Percentiles rank a stretch among this genome's conserved stretches.
phyloP scores from a whole-genome alignment of 805 yeast species.

The Danielia reshetovae region DNA sequence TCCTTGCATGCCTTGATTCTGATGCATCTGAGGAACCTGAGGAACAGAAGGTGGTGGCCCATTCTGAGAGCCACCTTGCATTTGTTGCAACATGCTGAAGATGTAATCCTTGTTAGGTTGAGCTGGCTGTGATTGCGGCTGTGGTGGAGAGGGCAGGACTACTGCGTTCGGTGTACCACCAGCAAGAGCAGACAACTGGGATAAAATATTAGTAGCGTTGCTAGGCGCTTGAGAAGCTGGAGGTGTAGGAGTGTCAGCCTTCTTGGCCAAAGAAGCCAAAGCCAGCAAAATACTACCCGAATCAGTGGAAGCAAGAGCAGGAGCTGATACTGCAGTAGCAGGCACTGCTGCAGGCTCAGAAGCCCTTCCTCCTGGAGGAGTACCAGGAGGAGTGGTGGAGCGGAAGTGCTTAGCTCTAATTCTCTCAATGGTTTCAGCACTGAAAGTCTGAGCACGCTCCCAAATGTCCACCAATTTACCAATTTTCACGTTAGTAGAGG shows the following conservation, averaged over 20 bases:
- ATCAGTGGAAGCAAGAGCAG: slow-evolving; percentile 32
- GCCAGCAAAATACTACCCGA: slow-evolving; percentile 69
- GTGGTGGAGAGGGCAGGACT: slow-evolving; percentile 11
- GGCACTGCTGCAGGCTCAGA: slow-evolving; percentile 5
- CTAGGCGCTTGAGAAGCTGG: slow-evolving; percentile 25
- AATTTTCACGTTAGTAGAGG: slow-evolving; percentile 66
- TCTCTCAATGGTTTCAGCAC: slow-evolving; percentile 47
- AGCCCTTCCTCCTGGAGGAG: slow-evolving; percentile 40
- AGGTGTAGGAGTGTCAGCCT: slow-evolving; percentile 29
- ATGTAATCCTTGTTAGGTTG: slow-evolving; percentile 34
- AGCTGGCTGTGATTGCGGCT: slow-evolving; percentile 5
- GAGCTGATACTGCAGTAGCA: slow-evolving; percentile 12
- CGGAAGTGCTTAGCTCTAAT: slow-evolving; percentile 58
- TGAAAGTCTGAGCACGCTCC: slow-evolving; percentile 81
- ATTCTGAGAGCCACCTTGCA: slow-evolving; percentile 25
- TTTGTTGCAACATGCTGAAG: slow-evolving; percentile 52
- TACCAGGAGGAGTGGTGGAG: slow-evolving; percentile 67
- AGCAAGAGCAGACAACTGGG: slow-evolving; percentile 41
- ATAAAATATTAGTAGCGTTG: slow-evolving; percentile 37
- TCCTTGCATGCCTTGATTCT: no score
- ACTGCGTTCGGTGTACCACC: slow-evolving; percentile 8
- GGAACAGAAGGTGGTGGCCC: slow-evolving; percentile 3
- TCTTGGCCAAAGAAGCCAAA: slow-evolving; percentile 57
- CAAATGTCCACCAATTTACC: slow-evolving; percentile 86
- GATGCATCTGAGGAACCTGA: slow-evolving; percentile 11